Evolutionary conservation across 2,329 filamentous ascomycete genomes (phyloP), one percentile per base, ranked within the genome.

Genomic region (Colletotrichum shisoi): DNA sequence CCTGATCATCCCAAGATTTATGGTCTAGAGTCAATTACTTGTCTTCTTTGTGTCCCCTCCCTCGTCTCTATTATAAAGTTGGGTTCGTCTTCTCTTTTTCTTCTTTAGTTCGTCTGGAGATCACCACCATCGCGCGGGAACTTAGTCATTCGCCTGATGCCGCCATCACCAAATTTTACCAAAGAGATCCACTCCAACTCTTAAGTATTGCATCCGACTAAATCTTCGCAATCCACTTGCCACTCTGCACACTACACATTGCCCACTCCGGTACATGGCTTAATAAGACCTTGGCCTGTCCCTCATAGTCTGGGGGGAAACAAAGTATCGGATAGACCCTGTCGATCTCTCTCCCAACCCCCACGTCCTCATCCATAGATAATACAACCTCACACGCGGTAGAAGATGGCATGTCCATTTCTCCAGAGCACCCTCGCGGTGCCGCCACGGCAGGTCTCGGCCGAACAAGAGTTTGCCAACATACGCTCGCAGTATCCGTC

Each of bases 401-500:
- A 31, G 24, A 44, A 9, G 19, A 67, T 67, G 64, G 64, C 64
- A 11, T 67, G 64, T 34, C 64, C 64, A n/a, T 67, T 67, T 21
- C 64, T 67, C 13, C 64, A 67, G 21, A 54, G 54, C 61, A 60
- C 61, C 12, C 48, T 64, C 34, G 54, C 64, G 40, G 61, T 64
- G 64, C 61, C 61, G 27, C 61, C 48, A 17, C 48, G 64, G 42
- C 64, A 52, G 19, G 39, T 64, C 34, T 65, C 64, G 19, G 54
- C 40, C 24, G 54, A 67, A 27, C 61, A 67, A 40, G 64, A 67
- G 17, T 67, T 67, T n/a, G 54, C 64, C 61, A 67, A 67, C 37
- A 67, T 67, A 17, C 64, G 64, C 49, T 57, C 57, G 13, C 61
- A 59, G 34, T 67, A 67, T 17, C 64, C 64, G 12, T 67, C 61